Base-by-base conservation (phyloP, 1,139 yeast species). In the Diutina scorzettiae region DNA sequence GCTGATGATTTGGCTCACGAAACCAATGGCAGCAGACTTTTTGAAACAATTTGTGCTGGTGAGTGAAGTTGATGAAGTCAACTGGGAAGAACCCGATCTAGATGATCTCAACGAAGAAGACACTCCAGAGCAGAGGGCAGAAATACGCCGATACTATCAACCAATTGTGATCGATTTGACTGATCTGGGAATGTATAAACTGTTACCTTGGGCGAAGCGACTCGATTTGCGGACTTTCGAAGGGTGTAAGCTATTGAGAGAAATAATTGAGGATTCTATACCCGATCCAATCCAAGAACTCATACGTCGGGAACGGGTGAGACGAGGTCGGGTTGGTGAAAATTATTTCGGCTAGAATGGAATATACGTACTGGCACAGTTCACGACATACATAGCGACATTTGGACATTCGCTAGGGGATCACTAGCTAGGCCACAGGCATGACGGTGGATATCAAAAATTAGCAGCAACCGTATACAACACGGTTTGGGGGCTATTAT, bases 181-280 rank as follows among this genome's bases (percentile, higher is more conserved):
- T 2, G 68, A 75, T 49, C 72, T 80, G 1, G 84, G 84, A 1
- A 76, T 77, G 82, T 61, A 66, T 43, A 71, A 73, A 47, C 65
- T 67, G 40, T 58, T 73, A 28, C 65, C 56, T n/a, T 78, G 84
- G 53, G 53, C 53, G 2, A 43, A 43, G 21, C 12, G 20, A 45
- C 59, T 69, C 40, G 65, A 69, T 47, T 51, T 66, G 42, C 53
- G 50, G 21, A 51, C 56, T 2, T 41, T 36, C 7, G 55, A 52
- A 12, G 73, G 73, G 5, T 56, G 63, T 41, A 50, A 49, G 32
- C 52, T 66, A 44, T 62, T 63, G 1, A 49, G 51, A 23, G 57
- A 60, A 40, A 63, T 69, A 11, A 53, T 67, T 18, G 54, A 59
- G 25, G 63, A 62, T 48, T 57, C 60, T 39, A 51, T 66, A 33